These are phyloP conservation scores for Daldinia childiae DNA, from an alignment of 495 filamentous ascomycete species.

Conservation along the genomic window DNA sequence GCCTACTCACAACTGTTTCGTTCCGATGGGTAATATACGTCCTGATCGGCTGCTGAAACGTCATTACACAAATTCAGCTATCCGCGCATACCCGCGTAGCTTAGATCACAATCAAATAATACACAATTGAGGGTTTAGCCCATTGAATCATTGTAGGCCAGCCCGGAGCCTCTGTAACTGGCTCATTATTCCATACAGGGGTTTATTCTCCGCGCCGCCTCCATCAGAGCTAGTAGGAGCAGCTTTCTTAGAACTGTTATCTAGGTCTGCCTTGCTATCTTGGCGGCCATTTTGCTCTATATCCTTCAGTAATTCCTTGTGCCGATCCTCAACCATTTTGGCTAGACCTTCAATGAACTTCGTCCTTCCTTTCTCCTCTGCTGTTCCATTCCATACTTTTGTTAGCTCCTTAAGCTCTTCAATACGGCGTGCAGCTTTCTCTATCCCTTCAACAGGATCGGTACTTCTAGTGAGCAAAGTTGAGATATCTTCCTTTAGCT, in stretches of 20 bases:
- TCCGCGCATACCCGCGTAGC: background rate
- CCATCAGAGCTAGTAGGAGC: constrained; percentile 41
- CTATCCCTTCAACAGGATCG: constrained; percentile 64
- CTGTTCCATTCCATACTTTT: constrained; percentile 89
- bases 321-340: constrained; percentile 66
- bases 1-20: background rate
- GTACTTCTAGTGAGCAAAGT: constrained; percentile 66
- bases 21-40: background rate
- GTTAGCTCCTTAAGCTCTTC: constrained; percentile 76
- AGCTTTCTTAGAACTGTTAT: constrained; percentile 41
- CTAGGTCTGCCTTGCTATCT: constrained; percentile 42
- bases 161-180: constrained; percentile 82
- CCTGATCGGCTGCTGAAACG: background rate
- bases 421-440: constrained; percentile 75
- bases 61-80: background rate
- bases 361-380: constrained; percentile 85
- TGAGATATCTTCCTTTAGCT: constrained; percentile 75
- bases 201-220: constrained; percentile 46
- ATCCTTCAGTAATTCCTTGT: constrained; percentile 64
- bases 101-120: background rate
- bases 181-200: constrained; percentile 77
- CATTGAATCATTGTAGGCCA: constrained; percentile 64
- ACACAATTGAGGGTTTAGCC: background rate
- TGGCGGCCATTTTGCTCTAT: constrained; percentile 53
- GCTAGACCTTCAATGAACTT: constrained; percentile 84